phyloP scores from a whole-genome alignment of 108 stramenopile genomes.

The Skeletonema menzelii region DNA sequence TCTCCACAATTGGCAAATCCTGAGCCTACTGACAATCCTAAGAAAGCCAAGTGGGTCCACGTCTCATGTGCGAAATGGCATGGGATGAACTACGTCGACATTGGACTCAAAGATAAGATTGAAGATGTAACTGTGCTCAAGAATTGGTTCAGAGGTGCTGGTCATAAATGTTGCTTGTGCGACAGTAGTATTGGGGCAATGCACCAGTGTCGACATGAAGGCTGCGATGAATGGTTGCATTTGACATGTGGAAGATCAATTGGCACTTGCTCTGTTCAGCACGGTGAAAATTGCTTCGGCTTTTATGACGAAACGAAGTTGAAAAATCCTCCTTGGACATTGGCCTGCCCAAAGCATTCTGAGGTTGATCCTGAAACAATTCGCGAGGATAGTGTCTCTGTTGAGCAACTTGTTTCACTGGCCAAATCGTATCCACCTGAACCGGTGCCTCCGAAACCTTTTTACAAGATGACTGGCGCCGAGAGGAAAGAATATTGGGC shows the following conservation, averaged over 20 bases:
- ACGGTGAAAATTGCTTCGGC: slow-evolving; percentile 84
- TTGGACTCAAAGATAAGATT: slow-evolving; percentile 46
- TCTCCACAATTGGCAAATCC: slow-evolving; percentile 13
- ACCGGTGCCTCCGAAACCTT: slow-evolving; percentile 56
- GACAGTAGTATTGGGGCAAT: slow-evolving; percentile 68
- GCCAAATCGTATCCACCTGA: slow-evolving; percentile 80
- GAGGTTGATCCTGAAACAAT: slow-evolving; percentile 46
- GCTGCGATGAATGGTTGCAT: slow-evolving; percentile 75
- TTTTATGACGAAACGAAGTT: slow-evolving; percentile 26
- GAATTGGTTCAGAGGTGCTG: slow-evolving; percentile 41
- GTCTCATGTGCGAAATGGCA: slow-evolving; percentile 88
- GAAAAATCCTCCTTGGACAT: slow-evolving; percentile 66
- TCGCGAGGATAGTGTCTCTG: slow-evolving; percentile 39
- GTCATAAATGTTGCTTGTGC: slow-evolving; percentile 65
- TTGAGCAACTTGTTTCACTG: slow-evolving; percentile 53
- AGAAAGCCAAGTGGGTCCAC: slow-evolving; percentile 73
- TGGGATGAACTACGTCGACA: slow-evolving; percentile 68
- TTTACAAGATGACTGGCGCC: slow-evolving; percentile 60
- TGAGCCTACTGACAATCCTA: not conserved
- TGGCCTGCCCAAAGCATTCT: slow-evolving; percentile 80
- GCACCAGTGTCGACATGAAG: slow-evolving; percentile 54
- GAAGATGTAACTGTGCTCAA: slow-evolving; percentile 72
- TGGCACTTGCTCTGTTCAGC: slow-evolving; percentile 77
- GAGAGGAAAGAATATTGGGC: slow-evolving; percentile 56
- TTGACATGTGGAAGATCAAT: slow-evolving; percentile 79